Base-by-base conservation (phyloP, 176 grass and related monocot species). In the Microstegium vimineum region DNA sequence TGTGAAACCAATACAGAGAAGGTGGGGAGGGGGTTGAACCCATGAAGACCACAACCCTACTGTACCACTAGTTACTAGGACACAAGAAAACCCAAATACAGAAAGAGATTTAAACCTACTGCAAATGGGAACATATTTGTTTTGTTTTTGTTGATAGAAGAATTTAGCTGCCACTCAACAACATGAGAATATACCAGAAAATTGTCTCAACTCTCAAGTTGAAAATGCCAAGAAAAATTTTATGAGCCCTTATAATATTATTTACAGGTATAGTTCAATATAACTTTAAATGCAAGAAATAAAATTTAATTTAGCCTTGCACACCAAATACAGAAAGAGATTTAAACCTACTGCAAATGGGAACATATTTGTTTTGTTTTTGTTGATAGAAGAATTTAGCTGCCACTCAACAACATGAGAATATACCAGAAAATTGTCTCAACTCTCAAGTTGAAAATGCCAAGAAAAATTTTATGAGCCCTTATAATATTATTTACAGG, bases 321-420 rank as follows among this genome's bases (percentile, higher is more conserved):
- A n/a, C n/a, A n/a, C 27, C 16, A 73, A 73, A 45, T 51, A 32
- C 43, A 52, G 69, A 28, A 16, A 31, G 14, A 8, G 26, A 47
- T 8, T 33, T 18, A 5, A 54, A 73, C 2, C 27, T 27, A 80
- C 7, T 17, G 26, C 13, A 73, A 74, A 35, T 35, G 10, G 42
- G 10, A 22, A 46, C 5, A 32, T 20, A 2, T 41, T 20, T n/a
- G 17, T 47, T 32, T 8, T 10, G 12, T 31, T 63, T 63, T 42
- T 2, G 35, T 34, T 35, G 31, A 49, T 23, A n/a, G 64, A 66
- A 6, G 49, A 27, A 25, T 15, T 60, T 62, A 56, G 42, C 22
- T 84, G 46, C 11, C 41, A 78, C 60, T 46, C 37, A 18, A 1
- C 75, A 81, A 81, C 26, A 43, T 85, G 43, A 63, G 26, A 49